These are phyloP conservation scores for Cryptococcus depauperatus DNA, from an alignment of 1,284 basidiomycete species.

Conservation along the genomic window DNA sequence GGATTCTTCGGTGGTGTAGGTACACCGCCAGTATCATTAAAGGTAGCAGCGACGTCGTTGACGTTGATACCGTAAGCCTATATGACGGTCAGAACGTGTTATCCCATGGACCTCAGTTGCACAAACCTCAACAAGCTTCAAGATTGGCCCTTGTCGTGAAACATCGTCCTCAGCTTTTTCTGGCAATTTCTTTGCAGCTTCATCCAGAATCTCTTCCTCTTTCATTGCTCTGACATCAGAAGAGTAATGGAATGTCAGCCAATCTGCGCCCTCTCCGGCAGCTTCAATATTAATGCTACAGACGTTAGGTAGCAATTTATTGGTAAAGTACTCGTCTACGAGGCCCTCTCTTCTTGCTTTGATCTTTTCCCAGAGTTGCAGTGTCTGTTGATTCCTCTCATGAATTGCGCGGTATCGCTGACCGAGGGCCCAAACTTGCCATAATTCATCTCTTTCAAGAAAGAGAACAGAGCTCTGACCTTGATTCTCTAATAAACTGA, in stretches of 20 bases:
- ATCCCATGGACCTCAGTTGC: background rate
- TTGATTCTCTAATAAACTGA: slow-evolving; percentile 36
- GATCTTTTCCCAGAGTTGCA: slow-evolving; percentile 54
- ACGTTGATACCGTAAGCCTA: slow-evolving; percentile 37
- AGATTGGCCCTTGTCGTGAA: slow-evolving; percentile 32
- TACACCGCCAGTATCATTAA: slow-evolving; percentile 28
- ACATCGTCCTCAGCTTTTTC: slow-evolving; percentile 23
- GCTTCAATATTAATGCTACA: slow-evolving; percentile 60
- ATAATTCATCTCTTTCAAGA: slow-evolving; percentile 69
- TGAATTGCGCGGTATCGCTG: slow-evolving; percentile 77
- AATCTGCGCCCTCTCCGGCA: slow-evolving; percentile 85
- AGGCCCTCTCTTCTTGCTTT: slow-evolving; percentile 31
- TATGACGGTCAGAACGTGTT: background rate
- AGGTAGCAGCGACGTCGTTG: slow-evolving; percentile 27
- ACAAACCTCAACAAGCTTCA: slow-evolving; percentile 36
- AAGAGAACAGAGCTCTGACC: slow-evolving; percentile 51
- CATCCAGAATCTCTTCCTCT: slow-evolving; percentile 57
- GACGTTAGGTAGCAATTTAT: slow-evolving; percentile 29
- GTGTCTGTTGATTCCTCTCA: slow-evolving; percentile 61
- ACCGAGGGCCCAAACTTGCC: slow-evolving; percentile 77
- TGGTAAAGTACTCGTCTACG: slow-evolving; percentile 35
- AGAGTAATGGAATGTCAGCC: slow-evolving; percentile 74
- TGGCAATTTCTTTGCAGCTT: slow-evolving; percentile 47
- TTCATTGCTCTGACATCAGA: slow-evolving; percentile 57
- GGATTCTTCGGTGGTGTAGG: slow-evolving; percentile 35